A percentile compares a stretch with the other conserved stretches of the same genome.
These are phyloP conservation scores for Tetrahymena borealis DNA, from an alignment of 73 alveolate species.

Conservation along the genomic window DNA sequence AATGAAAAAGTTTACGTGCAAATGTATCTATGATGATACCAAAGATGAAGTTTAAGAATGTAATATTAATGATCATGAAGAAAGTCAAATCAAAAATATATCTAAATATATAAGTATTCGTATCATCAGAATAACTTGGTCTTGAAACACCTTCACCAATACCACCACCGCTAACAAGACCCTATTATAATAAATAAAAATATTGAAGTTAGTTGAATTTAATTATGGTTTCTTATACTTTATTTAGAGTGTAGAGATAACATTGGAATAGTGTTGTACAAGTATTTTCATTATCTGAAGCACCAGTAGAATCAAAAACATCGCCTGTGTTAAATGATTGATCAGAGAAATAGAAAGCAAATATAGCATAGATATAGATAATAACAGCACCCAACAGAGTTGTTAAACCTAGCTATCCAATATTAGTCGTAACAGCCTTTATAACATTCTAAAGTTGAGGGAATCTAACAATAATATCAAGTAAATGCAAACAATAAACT, in stretches of 20 bases:
- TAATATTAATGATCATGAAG: slow-evolving; percentile 66
- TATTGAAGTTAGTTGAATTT: background rate
- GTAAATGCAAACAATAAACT: slow-evolving; percentile 59
- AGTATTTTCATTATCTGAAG: slow-evolving; percentile 32
- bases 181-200: slow-evolving; percentile 3
- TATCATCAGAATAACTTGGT: slow-evolving; percentile 1
- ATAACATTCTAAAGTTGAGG: slow-evolving; percentile 66
- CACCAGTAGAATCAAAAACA: slow-evolving; percentile 27
- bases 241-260: slow-evolving; percentile 49
- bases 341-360: slow-evolving; percentile 65
- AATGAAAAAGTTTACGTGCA: slow-evolving; percentile 47
- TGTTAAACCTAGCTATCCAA: slow-evolving; percentile 65
- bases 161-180: slow-evolving; percentile 91
- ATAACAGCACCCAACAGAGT: slow-evolving; percentile 68
- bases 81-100: slow-evolving; percentile 59
- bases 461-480: slow-evolving; percentile 65
- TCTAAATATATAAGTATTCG: slow-evolving; percentile 41
- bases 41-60: slow-evolving; percentile 70
- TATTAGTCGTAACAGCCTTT: slow-evolving; percentile 65
- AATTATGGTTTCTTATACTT: background rate
- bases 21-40: slow-evolving; percentile 86
- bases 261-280: slow-evolving; percentile 63
- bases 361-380: slow-evolving; percentile 68
- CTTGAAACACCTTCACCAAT: slow-evolving; percentile 77
- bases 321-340: slow-evolving; percentile 61